These are phyloP conservation scores for Plantago ovata DNA, from an alignment of 257 asterid species.

Conservation along the genomic window DNA sequence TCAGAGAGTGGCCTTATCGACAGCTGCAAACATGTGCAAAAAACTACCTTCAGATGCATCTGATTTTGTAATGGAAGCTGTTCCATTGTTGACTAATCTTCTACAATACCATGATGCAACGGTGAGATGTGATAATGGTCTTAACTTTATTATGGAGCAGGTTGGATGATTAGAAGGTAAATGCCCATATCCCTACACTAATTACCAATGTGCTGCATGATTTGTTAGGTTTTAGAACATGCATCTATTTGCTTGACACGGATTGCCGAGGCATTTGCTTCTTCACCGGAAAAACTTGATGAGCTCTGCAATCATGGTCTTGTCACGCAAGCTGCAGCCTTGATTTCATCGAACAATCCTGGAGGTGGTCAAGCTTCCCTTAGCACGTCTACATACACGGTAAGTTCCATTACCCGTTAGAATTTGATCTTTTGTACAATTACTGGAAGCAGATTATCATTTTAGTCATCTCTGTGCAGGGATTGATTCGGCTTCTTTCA, in stretches of 20 bases:
- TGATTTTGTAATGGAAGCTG: slow-evolving; percentile 98
- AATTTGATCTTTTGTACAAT: background rate
- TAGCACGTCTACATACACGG: slow-evolving; percentile 90
- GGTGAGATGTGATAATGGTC: slow-evolving; percentile 35
- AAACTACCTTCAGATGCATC: slow-evolving; percentile 94
- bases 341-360: slow-evolving; percentile 72
- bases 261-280: slow-evolving; percentile 93
- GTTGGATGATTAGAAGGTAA: background rate
- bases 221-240: slow-evolving; percentile 75
- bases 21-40: slow-evolving; percentile 99
- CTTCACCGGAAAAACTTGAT: slow-evolving; percentile 88
- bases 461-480: slow-evolving; percentile 44
- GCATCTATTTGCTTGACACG: slow-evolving; percentile 96
- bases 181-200: background rate
- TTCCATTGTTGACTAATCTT: slow-evolving; percentile 90
- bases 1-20: slow-evolving; percentile 87
- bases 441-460: slow-evolving; percentile 24
- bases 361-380: slow-evolving; percentile 95
- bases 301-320: slow-evolving; percentile 94
- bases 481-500: slow-evolving; percentile 83
- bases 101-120: slow-evolving; percentile 95
- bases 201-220: slow-evolving; percentile 3
- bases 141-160: background rate
- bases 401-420: slow-evolving; percentile 15
- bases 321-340: slow-evolving; percentile 83